Evolutionary conservation across 2,329 filamentous ascomycete species (phyloP).

Genomic region (Venturiaceae sp.): DNA sequence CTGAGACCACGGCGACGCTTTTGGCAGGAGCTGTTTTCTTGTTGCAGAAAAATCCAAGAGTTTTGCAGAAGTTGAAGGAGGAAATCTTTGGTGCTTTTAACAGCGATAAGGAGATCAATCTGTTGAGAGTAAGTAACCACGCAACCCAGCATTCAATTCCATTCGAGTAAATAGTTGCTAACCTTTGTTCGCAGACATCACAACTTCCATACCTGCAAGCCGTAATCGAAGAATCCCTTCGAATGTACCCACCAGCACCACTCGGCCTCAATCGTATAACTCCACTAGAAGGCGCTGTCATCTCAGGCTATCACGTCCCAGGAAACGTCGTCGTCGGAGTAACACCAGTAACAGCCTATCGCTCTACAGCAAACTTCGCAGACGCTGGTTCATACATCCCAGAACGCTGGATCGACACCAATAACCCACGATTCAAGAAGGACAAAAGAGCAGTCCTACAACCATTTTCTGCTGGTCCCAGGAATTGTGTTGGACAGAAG

Average conservation of each 20-base stretch:
- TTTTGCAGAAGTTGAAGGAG: background rate
- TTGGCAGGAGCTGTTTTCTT: background rate
- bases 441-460: conserved; percentile 21
- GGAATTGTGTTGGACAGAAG: conserved; percentile 20
- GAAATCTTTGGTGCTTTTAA: conserved; percentile 1
- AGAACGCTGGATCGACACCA: conserved; percentile 21
- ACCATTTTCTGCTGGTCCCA: conserved; percentile 21
- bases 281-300: conserved; percentile 16
- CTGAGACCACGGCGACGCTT: conserved; percentile 5
- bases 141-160: background rate
- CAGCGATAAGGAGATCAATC: background rate
- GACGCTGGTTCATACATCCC: conserved; percentile 23
- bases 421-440: background rate
- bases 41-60: background rate
- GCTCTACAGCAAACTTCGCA: conserved; percentile 19
- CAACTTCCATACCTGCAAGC: conserved; percentile 5
- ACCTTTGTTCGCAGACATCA: background rate
- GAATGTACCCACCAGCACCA: conserved; percentile 12
- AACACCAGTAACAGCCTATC: conserved; percentile 10
- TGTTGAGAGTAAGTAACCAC: background rate
- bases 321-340: conserved; percentile 10
- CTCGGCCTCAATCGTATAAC: conserved; percentile 16
- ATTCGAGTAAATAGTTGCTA: background rate
- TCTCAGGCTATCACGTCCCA: conserved; percentile 20
- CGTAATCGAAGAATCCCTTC: conserved; percentile 6